Conservation (phyloP, 2,329 filamentous ascomycete genomes). For the Aureobasidium sp. region DNA sequence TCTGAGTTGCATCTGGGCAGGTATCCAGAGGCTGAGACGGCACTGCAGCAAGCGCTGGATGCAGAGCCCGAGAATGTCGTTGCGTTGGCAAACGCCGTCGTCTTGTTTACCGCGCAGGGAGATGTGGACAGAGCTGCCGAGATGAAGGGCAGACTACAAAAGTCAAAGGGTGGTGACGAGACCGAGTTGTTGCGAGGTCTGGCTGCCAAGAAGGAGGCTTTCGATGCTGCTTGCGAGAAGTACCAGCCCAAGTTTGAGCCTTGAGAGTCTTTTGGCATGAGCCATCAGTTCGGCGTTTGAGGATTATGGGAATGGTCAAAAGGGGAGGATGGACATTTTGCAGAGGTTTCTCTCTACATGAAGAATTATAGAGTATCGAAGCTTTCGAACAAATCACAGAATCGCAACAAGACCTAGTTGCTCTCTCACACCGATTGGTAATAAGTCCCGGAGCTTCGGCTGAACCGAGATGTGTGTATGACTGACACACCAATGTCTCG, state of each 20-base stretch:
- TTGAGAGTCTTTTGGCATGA: conserved; percentile 25
- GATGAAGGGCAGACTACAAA: conserved; percentile 46
- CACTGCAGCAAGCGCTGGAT: conserved; percentile 70
- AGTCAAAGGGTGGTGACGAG: conserved; percentile 36
- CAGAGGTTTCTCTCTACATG: too few species aligned
- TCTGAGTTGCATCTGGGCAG: conserved; percentile 87
- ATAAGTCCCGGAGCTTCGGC: too few species aligned
- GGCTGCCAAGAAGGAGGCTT: conserved; percentile 77
- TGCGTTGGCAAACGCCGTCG: conserved; percentile 74
- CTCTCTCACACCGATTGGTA: too few species aligned
- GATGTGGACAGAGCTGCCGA: conserved; percentile 55
- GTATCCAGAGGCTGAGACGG: conserved; percentile 79
- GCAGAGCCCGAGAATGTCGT: conserved; percentile 66
- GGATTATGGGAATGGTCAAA: not conserved
- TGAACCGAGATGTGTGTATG: too few species aligned
- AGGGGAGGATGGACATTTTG: not conserved
- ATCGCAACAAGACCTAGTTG: not conserved
- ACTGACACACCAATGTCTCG: too few species aligned
- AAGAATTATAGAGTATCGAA: not conserved
- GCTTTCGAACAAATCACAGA: not conserved
- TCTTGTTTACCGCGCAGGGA: conserved; percentile 70
- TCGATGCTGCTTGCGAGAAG: conserved; percentile 79
- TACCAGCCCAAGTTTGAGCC: conserved; percentile 75
- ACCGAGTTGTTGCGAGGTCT: conserved; percentile 44
- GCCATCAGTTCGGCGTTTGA: not conserved